phyloP scores from a whole-genome alignment of 768 basidiomycete species.

The Leccinum barrowsii region DNA sequence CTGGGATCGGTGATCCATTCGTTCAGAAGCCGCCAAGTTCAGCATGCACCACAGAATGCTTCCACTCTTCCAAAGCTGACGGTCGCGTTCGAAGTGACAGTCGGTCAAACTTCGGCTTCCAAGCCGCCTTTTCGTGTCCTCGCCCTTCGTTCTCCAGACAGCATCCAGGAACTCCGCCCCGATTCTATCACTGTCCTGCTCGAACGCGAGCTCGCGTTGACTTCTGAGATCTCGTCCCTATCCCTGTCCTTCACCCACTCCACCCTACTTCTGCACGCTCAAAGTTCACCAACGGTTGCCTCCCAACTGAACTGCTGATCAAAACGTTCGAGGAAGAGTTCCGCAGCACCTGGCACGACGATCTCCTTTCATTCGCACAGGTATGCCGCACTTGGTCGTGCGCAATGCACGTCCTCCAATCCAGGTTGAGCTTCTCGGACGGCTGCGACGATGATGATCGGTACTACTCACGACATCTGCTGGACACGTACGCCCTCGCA shows the following conservation, averaged over 20 bases:
- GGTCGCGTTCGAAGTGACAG: constrained; percentile 19
- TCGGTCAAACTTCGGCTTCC: not conserved
- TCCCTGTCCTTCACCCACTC: constrained; percentile 23
- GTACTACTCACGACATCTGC: too few relatives aligned
- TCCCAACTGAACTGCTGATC: constrained; percentile 21
- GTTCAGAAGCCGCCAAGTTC: not conserved
- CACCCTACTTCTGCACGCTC: constrained; percentile 10
- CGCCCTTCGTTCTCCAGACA: constrained; percentile 11
- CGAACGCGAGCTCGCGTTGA: constrained; percentile 16
- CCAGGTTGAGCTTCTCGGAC: too few relatives aligned
- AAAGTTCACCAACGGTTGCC: constrained; percentile 5
- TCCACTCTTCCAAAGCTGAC: constrained; percentile 18
- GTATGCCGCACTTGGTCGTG: too few relatives aligned
- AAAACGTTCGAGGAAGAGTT: constrained; percentile 18
- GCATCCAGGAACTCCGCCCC: constrained; percentile 1
- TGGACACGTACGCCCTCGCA: too few relatives aligned
- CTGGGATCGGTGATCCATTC: constrained; percentile 10
- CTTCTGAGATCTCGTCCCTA: constrained; percentile 14
- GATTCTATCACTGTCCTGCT: constrained; percentile 10
- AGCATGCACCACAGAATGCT: constrained; percentile 6
- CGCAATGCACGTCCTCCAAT: too few relatives aligned
- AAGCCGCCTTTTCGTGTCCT: constrained; percentile 9
- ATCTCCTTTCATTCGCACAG: too few relatives aligned
- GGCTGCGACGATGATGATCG: too few relatives aligned
- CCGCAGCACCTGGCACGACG: constrained; percentile 14